Conservation (phyloP, 2,329 filamentous ascomycete species). For the Hypoxylon sp. region DNA sequence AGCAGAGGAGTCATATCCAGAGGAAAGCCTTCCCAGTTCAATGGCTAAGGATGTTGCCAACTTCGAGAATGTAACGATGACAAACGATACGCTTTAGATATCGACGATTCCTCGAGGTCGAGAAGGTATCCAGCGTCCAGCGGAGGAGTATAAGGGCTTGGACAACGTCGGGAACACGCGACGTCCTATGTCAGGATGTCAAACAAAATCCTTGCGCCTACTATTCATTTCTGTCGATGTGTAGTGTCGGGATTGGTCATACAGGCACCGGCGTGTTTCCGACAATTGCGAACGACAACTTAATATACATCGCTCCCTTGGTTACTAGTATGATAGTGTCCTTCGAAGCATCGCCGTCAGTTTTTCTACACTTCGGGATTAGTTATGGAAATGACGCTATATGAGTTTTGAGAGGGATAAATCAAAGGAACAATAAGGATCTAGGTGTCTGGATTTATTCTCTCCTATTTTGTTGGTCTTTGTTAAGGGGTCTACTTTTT, state of each 20-base stretch:
- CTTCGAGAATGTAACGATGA: constrained; percentile 47
- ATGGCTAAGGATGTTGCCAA: constrained; percentile 34
- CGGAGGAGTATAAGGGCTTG: too few relatives aligned
- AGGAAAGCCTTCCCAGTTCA: constrained; percentile 21
- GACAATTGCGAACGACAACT: not conserved
- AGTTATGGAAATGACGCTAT: constrained; percentile 7
- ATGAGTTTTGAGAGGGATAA: not conserved
- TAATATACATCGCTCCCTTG: not conserved
- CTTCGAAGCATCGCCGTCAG: constrained; percentile 2
- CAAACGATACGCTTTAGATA: constrained; percentile 22
- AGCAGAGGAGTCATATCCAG: constrained; percentile 34
- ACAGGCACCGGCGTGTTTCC: not conserved
- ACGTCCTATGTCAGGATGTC: not conserved
- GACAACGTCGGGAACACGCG: not conserved
- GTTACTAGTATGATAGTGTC: not conserved
- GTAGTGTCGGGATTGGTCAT: not conserved
- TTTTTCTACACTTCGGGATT: constrained; percentile 1
- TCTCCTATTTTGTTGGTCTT: not conserved
- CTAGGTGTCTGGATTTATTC: not conserved
- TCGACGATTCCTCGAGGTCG: constrained; percentile 8
- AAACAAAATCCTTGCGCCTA: not conserved
- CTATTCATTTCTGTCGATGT: not conserved
- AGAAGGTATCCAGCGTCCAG: not conserved
- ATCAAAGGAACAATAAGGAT: not conserved
- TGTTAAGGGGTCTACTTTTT: not conserved